Evolutionary conservation across 2,329 filamentous ascomycete genomes (phyloP).

Genomic region (Corinectria fuckeliana): DNA sequence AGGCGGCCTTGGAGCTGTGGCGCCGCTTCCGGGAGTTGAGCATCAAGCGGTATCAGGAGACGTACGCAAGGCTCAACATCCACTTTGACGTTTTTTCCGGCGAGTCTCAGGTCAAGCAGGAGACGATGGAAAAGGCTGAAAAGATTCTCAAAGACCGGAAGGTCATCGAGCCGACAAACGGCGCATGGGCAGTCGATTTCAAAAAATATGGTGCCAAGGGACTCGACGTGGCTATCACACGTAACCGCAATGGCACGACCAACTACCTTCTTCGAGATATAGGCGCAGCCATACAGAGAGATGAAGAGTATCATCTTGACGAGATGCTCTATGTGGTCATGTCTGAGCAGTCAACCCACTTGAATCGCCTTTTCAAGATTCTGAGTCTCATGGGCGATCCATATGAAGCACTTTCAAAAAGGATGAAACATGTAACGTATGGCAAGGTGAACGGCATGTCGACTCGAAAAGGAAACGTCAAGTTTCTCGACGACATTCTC

Average conservation of each 20-base stretch:
- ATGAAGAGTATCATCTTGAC: slow-evolving; percentile 53
- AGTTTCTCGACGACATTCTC: slow-evolving; percentile 64
- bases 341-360: slow-evolving; percentile 44
- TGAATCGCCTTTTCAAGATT: slow-evolving; percentile 32
- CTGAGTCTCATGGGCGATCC: slow-evolving; percentile 11
- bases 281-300: slow-evolving; percentile 61
- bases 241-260: slow-evolving; percentile 68
- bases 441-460: slow-evolving; percentile 50
- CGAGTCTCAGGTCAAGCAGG: slow-evolving; percentile 63
- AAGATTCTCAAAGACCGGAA: too few species aligned
- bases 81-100: slow-evolving; percentile 70
- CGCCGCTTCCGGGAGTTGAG: slow-evolving; percentile 63
- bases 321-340: slow-evolving; percentile 51
- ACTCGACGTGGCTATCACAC: slow-evolving; percentile 69
- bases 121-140: slow-evolving; percentile 62
- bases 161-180: slow-evolving; percentile 68
- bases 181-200: slow-evolving; percentile 72
- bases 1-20: slow-evolving; percentile 63
- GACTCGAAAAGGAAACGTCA: slow-evolving; percentile 54
- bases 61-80: slow-evolving; percentile 67
- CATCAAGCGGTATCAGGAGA: slow-evolving; percentile 63
- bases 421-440: background rate
- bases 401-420: slow-evolving; percentile 1
- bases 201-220: slow-evolving; percentile 71
- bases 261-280: slow-evolving; percentile 75